A percentile compares a stretch with the other conserved stretches of the same genome.
These are phyloP conservation scores for Pestalotiopsis sp. DNA, from an alignment of 2,329 filamentous ascomycete species.

Conservation along the genomic window DNA sequence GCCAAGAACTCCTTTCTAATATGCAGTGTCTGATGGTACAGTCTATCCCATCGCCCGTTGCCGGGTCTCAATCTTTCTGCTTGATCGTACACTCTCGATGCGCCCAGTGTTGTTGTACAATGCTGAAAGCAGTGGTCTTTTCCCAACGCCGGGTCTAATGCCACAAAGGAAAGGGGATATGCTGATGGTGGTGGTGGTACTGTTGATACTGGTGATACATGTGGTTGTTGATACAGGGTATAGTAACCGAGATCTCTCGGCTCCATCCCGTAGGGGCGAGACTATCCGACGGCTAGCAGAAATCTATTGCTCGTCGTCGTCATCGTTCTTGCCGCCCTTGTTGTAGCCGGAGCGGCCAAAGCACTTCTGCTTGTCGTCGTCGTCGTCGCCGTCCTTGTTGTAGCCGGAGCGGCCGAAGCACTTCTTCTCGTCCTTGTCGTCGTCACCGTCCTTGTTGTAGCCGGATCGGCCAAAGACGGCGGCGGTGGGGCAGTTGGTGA, in stretches of 20 bases:
- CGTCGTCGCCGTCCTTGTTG: slow-evolving; percentile 31
- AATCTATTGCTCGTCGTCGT: slow-evolving; percentile 18
- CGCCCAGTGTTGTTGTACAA: neutral
- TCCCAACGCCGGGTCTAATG: slow-evolving; percentile 4
- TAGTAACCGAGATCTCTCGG: neutral
- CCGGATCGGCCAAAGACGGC: slow-evolving; percentile 26
- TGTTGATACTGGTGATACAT: slow-evolving; percentile 11
- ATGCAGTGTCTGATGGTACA: neutral
- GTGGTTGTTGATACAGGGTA: neutral
- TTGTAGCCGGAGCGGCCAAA: slow-evolving; percentile 36
- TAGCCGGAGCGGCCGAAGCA: slow-evolving; percentile 36
- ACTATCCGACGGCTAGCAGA: neutral
- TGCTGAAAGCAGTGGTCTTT: neutral
- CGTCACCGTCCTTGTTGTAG: slow-evolving; percentile 21
- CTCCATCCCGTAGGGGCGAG: neutral
- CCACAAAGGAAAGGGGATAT: slow-evolving; percentile 8
- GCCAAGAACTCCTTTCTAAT: neutral
- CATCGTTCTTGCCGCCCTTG: slow-evolving; percentile 31
- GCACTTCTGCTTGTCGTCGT: slow-evolving; percentile 34
- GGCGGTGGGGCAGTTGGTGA: slow-evolving; percentile 33
- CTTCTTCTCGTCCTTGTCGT: slow-evolving; percentile 18
- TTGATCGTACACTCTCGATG: neutral
- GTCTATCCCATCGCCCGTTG: slow-evolving; percentile 2
- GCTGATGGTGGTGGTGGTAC: slow-evolving; percentile 1
- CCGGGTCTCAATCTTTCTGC: neutral